Conservation (phyloP, 2,329 filamentous ascomycete genomes). For the Hypoxylon sp. region DNA sequence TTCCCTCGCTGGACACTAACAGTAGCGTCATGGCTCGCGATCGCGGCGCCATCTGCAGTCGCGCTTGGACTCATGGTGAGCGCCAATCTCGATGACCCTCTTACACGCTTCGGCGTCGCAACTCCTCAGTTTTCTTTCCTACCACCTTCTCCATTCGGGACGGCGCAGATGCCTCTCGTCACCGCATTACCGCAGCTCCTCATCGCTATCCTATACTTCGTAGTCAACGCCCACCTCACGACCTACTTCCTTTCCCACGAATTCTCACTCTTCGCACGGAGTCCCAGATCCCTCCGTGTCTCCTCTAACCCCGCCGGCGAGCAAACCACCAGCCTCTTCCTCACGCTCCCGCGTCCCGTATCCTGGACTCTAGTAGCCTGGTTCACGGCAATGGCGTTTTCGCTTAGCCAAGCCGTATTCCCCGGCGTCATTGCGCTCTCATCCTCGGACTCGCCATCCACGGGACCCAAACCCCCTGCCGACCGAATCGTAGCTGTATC, state of each 20-base stretch:
- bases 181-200: constrained; percentile 65
- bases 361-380: constrained; percentile 63
- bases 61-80: constrained; percentile 57
- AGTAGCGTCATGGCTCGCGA: constrained; percentile 58
- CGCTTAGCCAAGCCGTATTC: constrained; percentile 63
- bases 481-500: constrained; percentile 56
- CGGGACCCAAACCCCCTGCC: constrained; percentile 7
- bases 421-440: constrained; percentile 50
- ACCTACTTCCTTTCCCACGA: constrained; percentile 67
- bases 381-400: constrained; percentile 62
- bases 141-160: constrained; percentile 46
- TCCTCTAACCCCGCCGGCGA: constrained; percentile 60
- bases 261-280: constrained; percentile 61
- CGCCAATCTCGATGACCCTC: constrained; percentile 38
- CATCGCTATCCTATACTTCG: constrained; percentile 64
- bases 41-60: constrained; percentile 58
- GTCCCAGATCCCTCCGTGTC: constrained; percentile 61
- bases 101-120: constrained; percentile 59
- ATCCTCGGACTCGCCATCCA: constrained; percentile 13
- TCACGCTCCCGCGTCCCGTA: constrained; percentile 65
- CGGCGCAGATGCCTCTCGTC: constrained; percentile 56
- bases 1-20: constrained; percentile 61
- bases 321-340: constrained; percentile 64
- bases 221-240: constrained; percentile 64
- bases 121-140: constrained; percentile 56